A percentile compares a stretch with the other conserved stretches of the same genome.
These are phyloP conservation scores for Zygosaccharomyces rouxii DNA, from an alignment of 805 yeast genomes.

Conservation along the genomic window DNA sequence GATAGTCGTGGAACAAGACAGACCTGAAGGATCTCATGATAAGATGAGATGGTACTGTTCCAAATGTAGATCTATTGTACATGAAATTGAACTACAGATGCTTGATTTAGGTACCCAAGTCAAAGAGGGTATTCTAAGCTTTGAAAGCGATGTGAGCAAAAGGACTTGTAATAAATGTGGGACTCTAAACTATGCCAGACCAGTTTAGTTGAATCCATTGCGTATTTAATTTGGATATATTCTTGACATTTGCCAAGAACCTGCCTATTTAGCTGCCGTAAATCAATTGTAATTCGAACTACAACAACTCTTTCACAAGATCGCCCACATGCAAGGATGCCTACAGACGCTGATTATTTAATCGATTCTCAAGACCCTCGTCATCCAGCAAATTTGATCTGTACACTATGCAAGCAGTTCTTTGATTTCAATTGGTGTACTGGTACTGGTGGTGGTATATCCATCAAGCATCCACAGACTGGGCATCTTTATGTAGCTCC, in stretches of 20 bases:
- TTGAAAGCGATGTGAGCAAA: slow-evolving; percentile 56
- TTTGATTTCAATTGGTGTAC: slow-evolving; percentile 87
- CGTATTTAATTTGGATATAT: not conserved
- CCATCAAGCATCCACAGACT: slow-evolving; percentile 47
- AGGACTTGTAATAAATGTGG: slow-evolving; percentile 78
- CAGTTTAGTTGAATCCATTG: slow-evolving; percentile 22
- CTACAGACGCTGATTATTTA: slow-evolving; percentile 22
- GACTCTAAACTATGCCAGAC: slow-evolving; percentile 62
- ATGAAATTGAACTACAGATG: slow-evolving; percentile 70
- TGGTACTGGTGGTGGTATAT: slow-evolving; percentile 95
- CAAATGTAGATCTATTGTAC: slow-evolving; percentile 58
- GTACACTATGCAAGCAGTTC: slow-evolving; percentile 72
- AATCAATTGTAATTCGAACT: not conserved
- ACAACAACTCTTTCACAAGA: not conserved
- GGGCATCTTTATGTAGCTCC: slow-evolving; percentile 75
- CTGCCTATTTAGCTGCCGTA: not conserved
- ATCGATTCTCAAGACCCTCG: slow-evolving; percentile 43
- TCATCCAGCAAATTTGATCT: slow-evolving; percentile 82
- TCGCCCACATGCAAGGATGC: not conserved
- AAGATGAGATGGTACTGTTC: slow-evolving; percentile 84
- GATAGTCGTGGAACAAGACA: slow-evolving; percentile 84
- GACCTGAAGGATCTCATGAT: slow-evolving; percentile 70
- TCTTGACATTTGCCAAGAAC: not conserved
- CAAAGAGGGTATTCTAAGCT: slow-evolving; percentile 69
- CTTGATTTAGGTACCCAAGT: slow-evolving; percentile 86